Evolutionary conservation across 2,329 filamentous ascomycete species (phyloP).

Genomic region (Talaromyces sp.): DNA sequence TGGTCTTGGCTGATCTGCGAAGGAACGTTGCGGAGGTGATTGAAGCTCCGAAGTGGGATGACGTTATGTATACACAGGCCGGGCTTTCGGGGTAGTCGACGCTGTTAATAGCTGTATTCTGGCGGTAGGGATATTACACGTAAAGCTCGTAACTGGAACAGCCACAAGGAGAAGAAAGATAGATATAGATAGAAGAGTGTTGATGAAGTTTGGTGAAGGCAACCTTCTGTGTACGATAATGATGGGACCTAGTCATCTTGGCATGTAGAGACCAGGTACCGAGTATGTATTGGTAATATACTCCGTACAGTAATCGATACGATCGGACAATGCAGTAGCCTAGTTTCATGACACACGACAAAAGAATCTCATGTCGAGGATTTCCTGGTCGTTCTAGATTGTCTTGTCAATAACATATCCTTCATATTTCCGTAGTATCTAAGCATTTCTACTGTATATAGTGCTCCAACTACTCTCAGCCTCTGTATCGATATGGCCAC

Average conservation of each 20-base stretch:
- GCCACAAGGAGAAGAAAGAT: not conserved
- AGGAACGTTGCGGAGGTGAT: not conserved
- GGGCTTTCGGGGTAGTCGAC: not conserved
- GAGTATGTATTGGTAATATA: not conserved
- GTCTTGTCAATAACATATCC: not conserved
- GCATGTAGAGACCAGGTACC: constrained; percentile 7
- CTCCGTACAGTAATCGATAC: not conserved
- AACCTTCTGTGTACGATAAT: constrained; percentile 8
- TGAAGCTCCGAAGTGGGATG: constrained; percentile 15
- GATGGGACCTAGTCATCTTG: constrained; percentile 3
- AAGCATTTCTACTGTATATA: not conserved
- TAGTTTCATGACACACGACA: not conserved
- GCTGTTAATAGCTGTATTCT: not conserved
- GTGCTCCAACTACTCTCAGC: not conserved
- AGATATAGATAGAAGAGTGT: not conserved
- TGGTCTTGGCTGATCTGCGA: not conserved
- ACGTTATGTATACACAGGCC: constrained; percentile 15
- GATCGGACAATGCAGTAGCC: not conserved
- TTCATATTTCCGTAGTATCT: not conserved
- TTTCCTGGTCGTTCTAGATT: not conserved
- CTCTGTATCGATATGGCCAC: constrained; percentile 15
- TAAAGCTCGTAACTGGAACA: not conserved
- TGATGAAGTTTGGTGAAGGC: constrained; percentile 12
- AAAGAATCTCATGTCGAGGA: not conserved
- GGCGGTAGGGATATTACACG: not conserved